Conservation (phyloP, 768 basidiomycete genomes). For the Amanita subjunquillea region DNA sequence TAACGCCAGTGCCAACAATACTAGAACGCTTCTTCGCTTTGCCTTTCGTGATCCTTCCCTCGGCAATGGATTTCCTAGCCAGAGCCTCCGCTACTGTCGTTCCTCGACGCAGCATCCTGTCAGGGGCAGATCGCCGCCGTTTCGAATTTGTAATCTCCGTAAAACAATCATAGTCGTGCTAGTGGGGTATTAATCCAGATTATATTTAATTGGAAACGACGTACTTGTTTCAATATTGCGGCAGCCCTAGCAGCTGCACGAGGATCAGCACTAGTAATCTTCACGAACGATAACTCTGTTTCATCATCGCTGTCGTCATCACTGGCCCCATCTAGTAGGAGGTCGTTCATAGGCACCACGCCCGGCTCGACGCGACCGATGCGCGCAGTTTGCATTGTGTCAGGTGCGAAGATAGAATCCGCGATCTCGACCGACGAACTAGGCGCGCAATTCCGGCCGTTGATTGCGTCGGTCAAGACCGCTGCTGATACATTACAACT, state of each 20-base stretch:
- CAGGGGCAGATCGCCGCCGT: slow-evolving; percentile 16
- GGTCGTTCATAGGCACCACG: too few species aligned
- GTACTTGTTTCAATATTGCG: slow-evolving; percentile 83
- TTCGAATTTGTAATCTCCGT: slow-evolving; percentile 30
- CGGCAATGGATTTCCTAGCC: not conserved
- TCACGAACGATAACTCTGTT: slow-evolving; percentile 52
- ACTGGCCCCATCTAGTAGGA: not conserved
- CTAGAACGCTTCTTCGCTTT: slow-evolving; percentile 19
- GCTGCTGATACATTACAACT: not conserved
- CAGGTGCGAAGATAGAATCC: not conserved
- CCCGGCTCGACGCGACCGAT: not conserved
- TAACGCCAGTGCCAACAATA: slow-evolving; percentile 28
- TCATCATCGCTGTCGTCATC: slow-evolving; percentile 22
- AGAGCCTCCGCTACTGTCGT: not conserved
- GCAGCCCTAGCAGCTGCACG: slow-evolving; percentile 86
- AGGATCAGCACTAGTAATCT: slow-evolving; percentile 79
- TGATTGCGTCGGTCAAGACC: not conserved
- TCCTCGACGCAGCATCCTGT: not conserved
- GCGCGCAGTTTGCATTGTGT: not conserved
- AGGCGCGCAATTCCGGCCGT: not conserved
- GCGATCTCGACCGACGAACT: not conserved
- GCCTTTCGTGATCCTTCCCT: slow-evolving; percentile 6
- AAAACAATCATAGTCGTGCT: slow-evolving; percentile 86
- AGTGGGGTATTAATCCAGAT: not conserved
- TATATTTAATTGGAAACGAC: slow-evolving; percentile 11